Conservation (phyloP, 805 yeast species). For the Kluyveromyces nonfermentans region DNA sequence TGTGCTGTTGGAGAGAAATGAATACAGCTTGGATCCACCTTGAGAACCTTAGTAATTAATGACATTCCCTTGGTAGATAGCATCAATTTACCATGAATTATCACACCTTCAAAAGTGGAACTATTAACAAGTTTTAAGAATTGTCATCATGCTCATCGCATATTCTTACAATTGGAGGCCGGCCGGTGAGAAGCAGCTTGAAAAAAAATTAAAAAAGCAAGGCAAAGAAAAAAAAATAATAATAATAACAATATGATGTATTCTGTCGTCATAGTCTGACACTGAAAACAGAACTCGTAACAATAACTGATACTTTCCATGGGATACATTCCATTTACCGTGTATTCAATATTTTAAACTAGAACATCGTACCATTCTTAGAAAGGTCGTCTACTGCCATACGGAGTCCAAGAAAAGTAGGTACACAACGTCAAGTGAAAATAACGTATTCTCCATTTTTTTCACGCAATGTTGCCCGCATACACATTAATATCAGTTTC, state of each 20-base stretch:
- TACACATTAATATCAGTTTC: too few relatives aligned
- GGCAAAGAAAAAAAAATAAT: background rate
- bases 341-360: too few relatives aligned
- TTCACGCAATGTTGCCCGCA: too few relatives aligned
- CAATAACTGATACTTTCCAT: background rate
- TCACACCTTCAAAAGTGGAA: background rate
- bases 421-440: too few relatives aligned
- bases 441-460: too few relatives aligned
- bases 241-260: too few relatives aligned
- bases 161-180: background rate
- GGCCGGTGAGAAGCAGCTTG: background rate
- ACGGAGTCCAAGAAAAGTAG: too few relatives aligned
- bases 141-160: background rate
- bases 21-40: constrained; percentile 47
- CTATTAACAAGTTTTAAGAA: too few relatives aligned
- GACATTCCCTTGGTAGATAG: constrained; percentile 7
- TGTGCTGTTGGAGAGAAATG: constrained; percentile 32
- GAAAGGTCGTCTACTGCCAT: too few relatives aligned
- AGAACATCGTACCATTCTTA: too few relatives aligned
- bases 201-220: background rate
- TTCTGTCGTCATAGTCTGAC: background rate
- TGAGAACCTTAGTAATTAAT: constrained; percentile 37
- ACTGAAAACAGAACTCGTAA: background rate
- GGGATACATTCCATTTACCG: too few relatives aligned
- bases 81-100: background rate